A percentile compares a stretch with the other conserved stretches of the same genome.
phyloP scores from a whole-genome alignment of 768 basidiomycete genomes.

The Dendrothele bispora region DNA sequence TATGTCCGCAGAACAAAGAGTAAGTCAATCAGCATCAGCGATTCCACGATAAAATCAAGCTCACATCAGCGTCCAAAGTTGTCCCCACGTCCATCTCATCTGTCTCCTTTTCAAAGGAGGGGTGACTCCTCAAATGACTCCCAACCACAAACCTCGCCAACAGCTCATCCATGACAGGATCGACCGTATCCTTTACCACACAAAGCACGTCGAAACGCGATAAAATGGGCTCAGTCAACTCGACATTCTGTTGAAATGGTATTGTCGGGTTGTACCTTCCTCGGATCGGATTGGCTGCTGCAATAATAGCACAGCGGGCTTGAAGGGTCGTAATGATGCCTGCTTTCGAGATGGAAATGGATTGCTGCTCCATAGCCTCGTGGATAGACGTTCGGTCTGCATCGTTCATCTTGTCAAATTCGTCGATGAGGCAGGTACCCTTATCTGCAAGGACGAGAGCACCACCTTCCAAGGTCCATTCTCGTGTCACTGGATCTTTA shows the following conservation, averaged over 20 bases:
- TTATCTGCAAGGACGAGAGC: slow-evolving; percentile 98
- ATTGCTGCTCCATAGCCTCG: slow-evolving; percentile 99
- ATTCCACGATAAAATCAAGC: slow-evolving; percentile 23
- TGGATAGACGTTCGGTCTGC: slow-evolving; percentile 97
- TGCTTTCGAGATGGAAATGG: slow-evolving; percentile 98
- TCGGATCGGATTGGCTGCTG: slow-evolving; percentile 96
- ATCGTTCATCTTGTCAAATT: slow-evolving; percentile 99
- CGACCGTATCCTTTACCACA: slow-evolving; percentile 96
- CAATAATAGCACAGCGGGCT: slow-evolving; percentile 96
- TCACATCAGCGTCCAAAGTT: slow-evolving; percentile 84
- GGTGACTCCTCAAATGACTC: slow-evolving; percentile 92
- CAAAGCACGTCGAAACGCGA: slow-evolving; percentile 98
- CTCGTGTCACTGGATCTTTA: slow-evolving; percentile 94
- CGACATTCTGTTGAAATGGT: slow-evolving; percentile 97
- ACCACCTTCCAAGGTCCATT: slow-evolving; percentile 99
- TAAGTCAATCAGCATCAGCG: slow-evolving; percentile 3
- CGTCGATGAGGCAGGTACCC: slow-evolving; percentile 96
- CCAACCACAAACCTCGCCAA: slow-evolving; percentile 98
- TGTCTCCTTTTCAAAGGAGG: slow-evolving; percentile 79
- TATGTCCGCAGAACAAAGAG: slow-evolving; percentile 29
- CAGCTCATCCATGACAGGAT: slow-evolving; percentile 95
- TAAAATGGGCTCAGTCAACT: slow-evolving; percentile 96
- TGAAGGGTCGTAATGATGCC: slow-evolving; percentile 98
- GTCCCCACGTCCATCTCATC: slow-evolving; percentile 97
- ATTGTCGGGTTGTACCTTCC: slow-evolving; percentile 98